These are phyloP conservation scores for Plantago lanceolata DNA, from an alignment of 305 asterid genomes.

Conservation along the genomic window DNA sequence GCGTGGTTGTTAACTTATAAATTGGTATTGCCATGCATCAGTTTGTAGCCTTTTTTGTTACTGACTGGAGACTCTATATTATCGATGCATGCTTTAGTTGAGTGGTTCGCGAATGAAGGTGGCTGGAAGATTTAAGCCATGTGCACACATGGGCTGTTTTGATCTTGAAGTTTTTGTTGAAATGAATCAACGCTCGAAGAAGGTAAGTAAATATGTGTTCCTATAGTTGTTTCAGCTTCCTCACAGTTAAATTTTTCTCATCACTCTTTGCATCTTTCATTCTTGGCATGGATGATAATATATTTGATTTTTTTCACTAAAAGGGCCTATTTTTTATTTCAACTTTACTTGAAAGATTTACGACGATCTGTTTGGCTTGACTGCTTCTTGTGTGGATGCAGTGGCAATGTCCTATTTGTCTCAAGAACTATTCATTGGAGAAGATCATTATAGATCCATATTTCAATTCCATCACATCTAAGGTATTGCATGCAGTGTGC, in stretches of 20 bases:
- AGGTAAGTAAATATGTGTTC: conserved; percentile 52
- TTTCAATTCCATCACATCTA: conserved; percentile 70
- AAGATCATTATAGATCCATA: conserved; percentile 88
- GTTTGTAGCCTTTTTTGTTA: not conserved
- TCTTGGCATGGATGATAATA: not conserved
- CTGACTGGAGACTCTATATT: conserved; percentile 19
- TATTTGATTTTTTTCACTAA: not conserved
- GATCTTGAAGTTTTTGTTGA: conserved; percentile 95
- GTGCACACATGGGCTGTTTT: conserved; percentile 96
- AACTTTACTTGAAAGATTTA: not conserved
- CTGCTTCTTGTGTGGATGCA: conserved; percentile 42
- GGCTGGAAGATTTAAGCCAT: conserved; percentile 92
- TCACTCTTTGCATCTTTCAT: not conserved
- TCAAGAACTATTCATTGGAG: conserved; percentile 87
- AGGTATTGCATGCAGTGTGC: conserved; percentile 43
- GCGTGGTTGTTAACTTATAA: no score
- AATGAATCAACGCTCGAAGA: conserved; percentile 94
- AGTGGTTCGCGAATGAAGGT: conserved; percentile 94
- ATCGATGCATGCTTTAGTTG: conserved; percentile 50
- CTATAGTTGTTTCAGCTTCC: conserved; percentile 1
- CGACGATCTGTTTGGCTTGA: not conserved
- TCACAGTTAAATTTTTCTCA: not conserved
- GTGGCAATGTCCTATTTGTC: conserved; percentile 99
- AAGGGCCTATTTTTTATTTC: not conserved
- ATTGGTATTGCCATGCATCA: not conserved